Conservation (phyloP, 148 eudicot species). For the Fagopyrum tataricum region DNA sequence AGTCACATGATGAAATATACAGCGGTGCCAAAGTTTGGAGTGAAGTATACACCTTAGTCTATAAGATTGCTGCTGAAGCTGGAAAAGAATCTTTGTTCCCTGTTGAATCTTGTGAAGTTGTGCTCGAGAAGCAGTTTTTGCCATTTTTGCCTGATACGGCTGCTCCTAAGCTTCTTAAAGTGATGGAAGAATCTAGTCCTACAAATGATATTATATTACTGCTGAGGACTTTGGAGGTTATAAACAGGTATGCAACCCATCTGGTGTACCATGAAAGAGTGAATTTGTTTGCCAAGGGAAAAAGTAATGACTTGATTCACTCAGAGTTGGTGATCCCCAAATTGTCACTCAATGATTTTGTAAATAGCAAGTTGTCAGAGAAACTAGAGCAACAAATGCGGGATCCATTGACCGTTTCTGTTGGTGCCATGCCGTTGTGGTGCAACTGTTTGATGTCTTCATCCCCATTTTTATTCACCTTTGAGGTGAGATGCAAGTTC, state of each 20-base stretch:
- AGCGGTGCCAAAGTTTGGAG: conserved; percentile 46
- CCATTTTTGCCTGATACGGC: conserved; percentile 36
- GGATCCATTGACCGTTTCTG: conserved; percentile 60
- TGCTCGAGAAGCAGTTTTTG: conserved; percentile 25
- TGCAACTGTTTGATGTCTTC: conserved; percentile 61
- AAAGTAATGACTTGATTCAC: conserved; percentile 39
- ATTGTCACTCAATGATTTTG: conserved; percentile 55
- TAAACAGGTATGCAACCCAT: conserved; percentile 60
- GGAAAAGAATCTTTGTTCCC: conserved; percentile 5
- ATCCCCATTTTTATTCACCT: conserved; percentile 76
- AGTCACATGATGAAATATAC: conserved; percentile 30
- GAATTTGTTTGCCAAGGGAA: conserved; percentile 55
- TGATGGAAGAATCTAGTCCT: conserved; percentile 42
- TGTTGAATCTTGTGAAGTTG: conserved; percentile 17
- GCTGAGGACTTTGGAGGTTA: conserved; percentile 64
- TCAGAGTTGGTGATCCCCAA: conserved; percentile 36
- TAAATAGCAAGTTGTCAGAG: conserved; percentile 71
- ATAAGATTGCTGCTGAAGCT: conserved; percentile 31
- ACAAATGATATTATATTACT: conserved; percentile 52
- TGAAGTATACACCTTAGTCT: conserved; percentile 50
- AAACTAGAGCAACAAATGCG: conserved; percentile 86
- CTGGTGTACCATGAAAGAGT: conserved; percentile 49
- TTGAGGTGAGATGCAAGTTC: conserved; percentile 77
- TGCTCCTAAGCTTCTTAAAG: conserved; percentile 34
- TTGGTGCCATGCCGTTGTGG: conserved; percentile 87